phyloP scores from a whole-genome alignment of 2,329 filamentous ascomycete genomes.

The Penicillium sp. region DNA sequence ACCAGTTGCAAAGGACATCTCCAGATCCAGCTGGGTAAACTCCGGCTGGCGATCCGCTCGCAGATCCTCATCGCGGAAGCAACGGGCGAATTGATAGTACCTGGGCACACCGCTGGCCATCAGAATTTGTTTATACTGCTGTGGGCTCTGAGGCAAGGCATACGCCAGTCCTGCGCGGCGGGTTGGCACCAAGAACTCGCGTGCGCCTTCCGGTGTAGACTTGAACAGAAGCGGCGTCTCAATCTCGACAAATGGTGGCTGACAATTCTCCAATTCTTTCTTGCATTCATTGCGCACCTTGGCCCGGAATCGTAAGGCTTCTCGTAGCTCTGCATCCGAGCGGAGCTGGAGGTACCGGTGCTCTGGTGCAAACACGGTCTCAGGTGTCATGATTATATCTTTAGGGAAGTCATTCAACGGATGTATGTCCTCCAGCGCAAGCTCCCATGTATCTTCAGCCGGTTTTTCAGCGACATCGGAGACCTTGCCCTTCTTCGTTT shows the following conservation, averaged over 20 bases:
- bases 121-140: slow-evolving; percentile 97
- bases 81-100: slow-evolving; percentile 92
- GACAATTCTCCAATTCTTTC: slow-evolving; percentile 54
- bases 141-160: slow-evolving; percentile 90
- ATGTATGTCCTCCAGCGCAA: slow-evolving; percentile 62
- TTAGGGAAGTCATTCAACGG: slow-evolving; percentile 71
- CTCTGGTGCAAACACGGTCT: slow-evolving; percentile 70
- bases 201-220: slow-evolving; percentile 90
- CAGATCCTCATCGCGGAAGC: slow-evolving; percentile 92
- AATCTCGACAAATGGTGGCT: slow-evolving; percentile 66
- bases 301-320: slow-evolving; percentile 70
- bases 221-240: slow-evolving; percentile 97
- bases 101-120: slow-evolving; percentile 82
- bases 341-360: slow-evolving; percentile 82
- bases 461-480: slow-evolving; percentile 26
- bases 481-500: slow-evolving; percentile 37
- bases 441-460: slow-evolving; percentile 51
- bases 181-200: slow-evolving; percentile 92
- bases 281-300: slow-evolving; percentile 56
- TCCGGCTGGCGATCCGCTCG: slow-evolving; percentile 92
- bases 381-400: slow-evolving; percentile 72
- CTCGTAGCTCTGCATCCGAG: slow-evolving; percentile 64
- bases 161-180: slow-evolving; percentile 74
- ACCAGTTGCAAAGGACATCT: slow-evolving; percentile 81
- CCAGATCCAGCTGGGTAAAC: slow-evolving; percentile 94